These are phyloP conservation scores for Candida morakotiae DNA, from an alignment of 805 yeast species.

Conservation along the genomic window DNA sequence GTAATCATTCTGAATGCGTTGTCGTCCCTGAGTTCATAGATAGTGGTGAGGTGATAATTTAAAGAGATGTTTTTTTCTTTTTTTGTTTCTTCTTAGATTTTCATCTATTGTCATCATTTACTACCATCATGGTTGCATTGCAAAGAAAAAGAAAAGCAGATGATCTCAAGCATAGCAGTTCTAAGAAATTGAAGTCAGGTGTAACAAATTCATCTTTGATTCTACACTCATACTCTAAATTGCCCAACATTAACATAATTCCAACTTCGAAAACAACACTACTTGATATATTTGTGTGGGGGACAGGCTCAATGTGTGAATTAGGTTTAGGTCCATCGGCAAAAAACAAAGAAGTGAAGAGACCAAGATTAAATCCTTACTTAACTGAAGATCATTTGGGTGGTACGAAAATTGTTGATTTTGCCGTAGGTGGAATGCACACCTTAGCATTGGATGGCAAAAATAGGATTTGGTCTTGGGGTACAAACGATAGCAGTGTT, in stretches of 20 bases:
- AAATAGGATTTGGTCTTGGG: constrained; percentile 96
- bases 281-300: constrained; percentile 87
- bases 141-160: constrained; percentile 28
- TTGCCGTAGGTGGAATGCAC: constrained; percentile 97
- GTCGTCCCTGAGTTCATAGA: too few relatives aligned
- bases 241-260: constrained; percentile 42
- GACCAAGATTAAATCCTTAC: constrained; percentile 88
- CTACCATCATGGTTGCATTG: constrained; percentile 39
- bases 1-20: too few relatives aligned
- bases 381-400: constrained; percentile 47
- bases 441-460: constrained; percentile 73
- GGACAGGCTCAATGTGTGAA: constrained; percentile 97
- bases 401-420: constrained; percentile 68
- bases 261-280: constrained; percentile 39
- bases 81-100: background rate
- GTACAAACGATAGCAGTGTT: constrained; percentile 89
- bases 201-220: constrained; percentile 37
- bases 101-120: background rate
- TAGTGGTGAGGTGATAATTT: too few relatives aligned
- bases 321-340: constrained; percentile 96
- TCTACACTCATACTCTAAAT: constrained; percentile 44
- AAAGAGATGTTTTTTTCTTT: background rate
- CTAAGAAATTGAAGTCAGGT: constrained; percentile 19
- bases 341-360: constrained; percentile 85
- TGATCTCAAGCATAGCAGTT: constrained; percentile 13